These are phyloP conservation scores for Corymbia citriodora DNA, from an alignment of 441 rosid species.

Conservation along the genomic window DNA sequence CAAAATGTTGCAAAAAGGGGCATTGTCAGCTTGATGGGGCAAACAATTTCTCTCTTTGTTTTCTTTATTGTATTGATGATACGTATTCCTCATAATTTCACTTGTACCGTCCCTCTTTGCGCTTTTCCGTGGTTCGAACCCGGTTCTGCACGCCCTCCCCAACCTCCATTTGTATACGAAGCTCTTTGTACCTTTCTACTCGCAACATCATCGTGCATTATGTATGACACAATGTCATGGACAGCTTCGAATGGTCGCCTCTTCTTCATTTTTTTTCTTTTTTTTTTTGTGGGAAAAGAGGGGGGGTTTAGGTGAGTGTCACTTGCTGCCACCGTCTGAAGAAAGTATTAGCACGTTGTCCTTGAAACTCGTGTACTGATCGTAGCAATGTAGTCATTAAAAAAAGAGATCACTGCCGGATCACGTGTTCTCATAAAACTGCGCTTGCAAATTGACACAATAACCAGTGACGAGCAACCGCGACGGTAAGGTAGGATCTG, in stretches of 20 bases:
- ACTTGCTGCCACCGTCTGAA: not conserved
- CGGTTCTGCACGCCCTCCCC: not conserved
- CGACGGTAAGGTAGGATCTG: too few species aligned
- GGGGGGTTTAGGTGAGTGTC: not conserved
- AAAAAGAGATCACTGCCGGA: not conserved
- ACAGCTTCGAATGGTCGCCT: not conserved
- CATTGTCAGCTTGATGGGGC: not conserved
- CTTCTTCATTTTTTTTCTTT: not conserved
- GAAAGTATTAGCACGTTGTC: not conserved
- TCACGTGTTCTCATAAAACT: not conserved
- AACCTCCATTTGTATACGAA: not conserved
- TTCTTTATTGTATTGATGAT: not conserved
- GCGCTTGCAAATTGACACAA: not conserved
- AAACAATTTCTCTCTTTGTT: not conserved
- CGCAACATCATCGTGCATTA: not conserved
- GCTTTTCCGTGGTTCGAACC: not conserved
- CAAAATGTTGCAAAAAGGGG: not conserved
- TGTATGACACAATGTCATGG: not conserved
- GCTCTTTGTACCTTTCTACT: not conserved
- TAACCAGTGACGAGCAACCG: not conserved
- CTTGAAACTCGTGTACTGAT: not conserved
- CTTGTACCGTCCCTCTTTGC: not conserved
- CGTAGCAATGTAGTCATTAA: not conserved
- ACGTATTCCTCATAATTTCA: not conserved
- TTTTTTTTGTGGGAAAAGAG: not conserved